Evolutionary conservation across 768 basidiomycete genomes (phyloP).

Genomic region (Lactarius akahatsu): DNA sequence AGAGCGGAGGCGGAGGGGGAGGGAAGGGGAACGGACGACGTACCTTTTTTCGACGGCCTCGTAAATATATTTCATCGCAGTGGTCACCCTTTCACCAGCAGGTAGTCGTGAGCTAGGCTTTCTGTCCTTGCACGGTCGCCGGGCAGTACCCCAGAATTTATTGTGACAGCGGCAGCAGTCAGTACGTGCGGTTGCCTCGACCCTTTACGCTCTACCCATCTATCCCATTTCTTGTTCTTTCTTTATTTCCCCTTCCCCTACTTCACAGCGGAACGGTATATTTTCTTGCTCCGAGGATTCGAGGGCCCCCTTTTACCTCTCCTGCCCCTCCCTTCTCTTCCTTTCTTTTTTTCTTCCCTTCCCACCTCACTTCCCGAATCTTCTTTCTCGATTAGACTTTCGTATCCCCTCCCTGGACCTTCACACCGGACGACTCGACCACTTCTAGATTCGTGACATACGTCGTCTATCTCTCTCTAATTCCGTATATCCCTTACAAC

Average conservation of each 20-base stretch:
- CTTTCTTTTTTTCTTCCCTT: slow-evolving; percentile 3
- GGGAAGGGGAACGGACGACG: not conserved
- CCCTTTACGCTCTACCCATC: not conserved
- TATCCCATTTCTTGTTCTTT: not conserved
- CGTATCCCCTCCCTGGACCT: slow-evolving; percentile 14
- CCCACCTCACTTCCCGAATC: slow-evolving; percentile 11
- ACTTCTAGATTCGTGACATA: slow-evolving; percentile 19
- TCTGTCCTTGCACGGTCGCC: not conserved
- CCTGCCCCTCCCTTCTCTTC: not conserved
- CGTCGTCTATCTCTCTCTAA: slow-evolving; percentile 16
- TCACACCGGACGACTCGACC: slow-evolving; percentile 20
- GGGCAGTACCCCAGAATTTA: not conserved
- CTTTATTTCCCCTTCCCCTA: not conserved
- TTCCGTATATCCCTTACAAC: slow-evolving; percentile 14
- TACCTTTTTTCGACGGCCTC: not conserved
- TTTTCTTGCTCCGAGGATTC: slow-evolving; percentile 16
- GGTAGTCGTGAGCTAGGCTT: not conserved
- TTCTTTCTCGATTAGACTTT: slow-evolving; percentile 23
- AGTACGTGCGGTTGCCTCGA: slow-evolving; percentile 3
- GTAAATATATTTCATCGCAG: too few relatives aligned
- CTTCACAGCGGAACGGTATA: slow-evolving; percentile 4
- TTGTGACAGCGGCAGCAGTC: slow-evolving; percentile 3
- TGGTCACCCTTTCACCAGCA: too few relatives aligned
- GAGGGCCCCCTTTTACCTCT: slow-evolving; percentile 11
- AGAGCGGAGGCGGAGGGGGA: not conserved